phyloP scores from a whole-genome alignment of 306 rosid species.

The Mucuna pruriens region DNA sequence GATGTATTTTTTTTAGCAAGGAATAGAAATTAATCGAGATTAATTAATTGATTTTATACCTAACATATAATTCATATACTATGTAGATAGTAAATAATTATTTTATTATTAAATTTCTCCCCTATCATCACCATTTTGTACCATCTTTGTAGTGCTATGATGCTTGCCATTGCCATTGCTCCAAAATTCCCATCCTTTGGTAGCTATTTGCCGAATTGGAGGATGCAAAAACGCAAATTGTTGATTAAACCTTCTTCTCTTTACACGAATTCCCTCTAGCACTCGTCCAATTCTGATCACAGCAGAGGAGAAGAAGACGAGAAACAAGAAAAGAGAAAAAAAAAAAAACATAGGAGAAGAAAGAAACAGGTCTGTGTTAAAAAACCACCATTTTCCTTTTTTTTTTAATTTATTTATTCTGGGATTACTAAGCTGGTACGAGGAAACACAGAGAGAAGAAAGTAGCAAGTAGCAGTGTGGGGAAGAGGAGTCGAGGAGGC shows the following conservation, averaged over 20 bases:
- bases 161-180: conserved; percentile 32
- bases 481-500: neutral
- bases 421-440: conserved; percentile 37
- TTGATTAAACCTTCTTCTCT: conserved; percentile 30
- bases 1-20: too few relatives aligned
- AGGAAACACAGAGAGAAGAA: conserved; percentile 26
- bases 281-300: conserved; percentile 37
- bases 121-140: conserved; percentile 1
- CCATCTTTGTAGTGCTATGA: conserved; percentile 25
- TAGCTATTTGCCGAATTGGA: conserved; percentile 31
- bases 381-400: conserved; percentile 17
- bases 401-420: neutral
- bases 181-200: conserved; percentile 9
- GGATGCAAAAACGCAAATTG: conserved; percentile 32
- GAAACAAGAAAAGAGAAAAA: neutral
- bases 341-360: neutral
- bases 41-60: neutral
- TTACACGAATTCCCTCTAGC: conserved; percentile 29
- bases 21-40: too few relatives aligned
- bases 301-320: conserved; percentile 26
- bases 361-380: conserved; percentile 23
- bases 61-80: neutral
- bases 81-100: neutral
- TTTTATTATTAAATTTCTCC: neutral
- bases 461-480: conserved; percentile 27